Evolutionary conservation across 2,329 filamentous ascomycete species (phyloP).

Genomic region (Thielaviopsis populi): DNA sequence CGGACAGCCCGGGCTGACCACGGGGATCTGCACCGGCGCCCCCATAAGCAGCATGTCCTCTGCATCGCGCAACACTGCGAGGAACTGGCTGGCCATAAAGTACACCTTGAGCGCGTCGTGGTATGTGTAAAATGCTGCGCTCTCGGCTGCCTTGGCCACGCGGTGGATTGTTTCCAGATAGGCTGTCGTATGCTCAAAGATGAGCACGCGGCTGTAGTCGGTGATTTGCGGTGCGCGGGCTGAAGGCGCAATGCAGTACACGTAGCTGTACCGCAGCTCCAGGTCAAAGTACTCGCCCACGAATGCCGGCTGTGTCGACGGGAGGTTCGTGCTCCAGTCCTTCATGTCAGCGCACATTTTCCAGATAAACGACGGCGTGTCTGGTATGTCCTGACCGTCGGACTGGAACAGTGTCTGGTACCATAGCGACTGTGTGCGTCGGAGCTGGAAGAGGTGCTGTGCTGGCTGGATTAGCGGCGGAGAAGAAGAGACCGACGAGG

Average conservation of each 20-base stretch:
- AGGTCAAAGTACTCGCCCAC: slow-evolving; percentile 70
- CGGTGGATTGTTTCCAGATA: slow-evolving; percentile 63
- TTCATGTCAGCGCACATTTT: slow-evolving; percentile 61
- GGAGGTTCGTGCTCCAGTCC: slow-evolving; percentile 68
- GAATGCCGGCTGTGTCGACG: slow-evolving; percentile 45
- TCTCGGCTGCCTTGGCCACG: slow-evolving; percentile 43
- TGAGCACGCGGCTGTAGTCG: slow-evolving; percentile 61
- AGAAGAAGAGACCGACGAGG: slow-evolving; percentile 27
- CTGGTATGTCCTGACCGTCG: slow-evolving; percentile 50
- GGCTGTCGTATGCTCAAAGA: slow-evolving; percentile 75
- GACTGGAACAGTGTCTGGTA: slow-evolving; percentile 81
- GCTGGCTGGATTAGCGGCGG: slow-evolving; percentile 46
- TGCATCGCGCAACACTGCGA: slow-evolving; percentile 44
- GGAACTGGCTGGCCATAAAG: slow-evolving; percentile 52
- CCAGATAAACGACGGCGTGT: slow-evolving; percentile 60
- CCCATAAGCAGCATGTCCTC: slow-evolving; percentile 42
- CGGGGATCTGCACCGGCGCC: slow-evolving; percentile 28
- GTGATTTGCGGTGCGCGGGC: slow-evolving; percentile 56
- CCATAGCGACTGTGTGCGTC: slow-evolving; percentile 74
- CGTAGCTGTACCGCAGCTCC: slow-evolving; percentile 79
- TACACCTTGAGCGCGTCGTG: slow-evolving; percentile 77
- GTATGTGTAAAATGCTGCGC: slow-evolving; percentile 62
- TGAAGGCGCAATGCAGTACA: slow-evolving; percentile 75
- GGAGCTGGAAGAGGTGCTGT: slow-evolving; percentile 63
- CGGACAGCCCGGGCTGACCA: slow-evolving; percentile 31